Base-by-base conservation (phyloP, 1,284 basidiomycete genomes). In the Apiotrichum porosum region DNA sequence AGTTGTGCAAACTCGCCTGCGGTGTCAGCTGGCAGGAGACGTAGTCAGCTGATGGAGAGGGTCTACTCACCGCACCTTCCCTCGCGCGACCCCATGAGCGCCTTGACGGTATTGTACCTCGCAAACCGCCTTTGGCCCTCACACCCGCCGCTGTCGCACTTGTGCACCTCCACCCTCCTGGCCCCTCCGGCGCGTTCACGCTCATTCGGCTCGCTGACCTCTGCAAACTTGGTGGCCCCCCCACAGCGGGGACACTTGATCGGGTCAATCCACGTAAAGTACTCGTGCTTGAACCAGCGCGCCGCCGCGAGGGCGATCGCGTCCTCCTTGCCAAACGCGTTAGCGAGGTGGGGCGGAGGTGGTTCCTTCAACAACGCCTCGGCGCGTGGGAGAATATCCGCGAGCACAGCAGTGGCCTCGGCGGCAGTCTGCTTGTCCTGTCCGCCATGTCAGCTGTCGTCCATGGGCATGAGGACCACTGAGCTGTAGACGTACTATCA, bases 201-300 rank as follows among this genome's bases (percentile, higher is more conserved):
- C 0, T 38, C 44, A 2, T 49, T 68, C 5, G 71, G 60, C 14
- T 51, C 30, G 1, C 40, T 57, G 0, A 12, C 18, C 0, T 57
- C 62, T 6, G 37, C 33, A 4, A 37, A 42, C n/a, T 32, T 32
- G 2, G 75, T 77, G 12, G 44, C 33, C 0, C 64, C 65, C 1
- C 52, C 48, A 47, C 76, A 78, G 5, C 8, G 19, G 0, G 65
- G 50, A 46, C 77, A 78, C 19, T 57, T 63, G 44, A 77, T 71
- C 2, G 76, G 76, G 54, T 78, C 76, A 12, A 69, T 65, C 77
- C 77, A 78, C 37, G 58, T 61, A 61, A 77, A 74, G 55, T 68
- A 77, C 32, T 57, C 51, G 14, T 58, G 42, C 53, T 76, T 76
- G 65, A 77, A 77, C 76, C 76, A 78, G 37, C 61, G 49, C 13